These are phyloP conservation scores for Metarhizium album DNA, from an alignment of 2,329 filamentous ascomycete genomes.

Conservation along the genomic window DNA sequence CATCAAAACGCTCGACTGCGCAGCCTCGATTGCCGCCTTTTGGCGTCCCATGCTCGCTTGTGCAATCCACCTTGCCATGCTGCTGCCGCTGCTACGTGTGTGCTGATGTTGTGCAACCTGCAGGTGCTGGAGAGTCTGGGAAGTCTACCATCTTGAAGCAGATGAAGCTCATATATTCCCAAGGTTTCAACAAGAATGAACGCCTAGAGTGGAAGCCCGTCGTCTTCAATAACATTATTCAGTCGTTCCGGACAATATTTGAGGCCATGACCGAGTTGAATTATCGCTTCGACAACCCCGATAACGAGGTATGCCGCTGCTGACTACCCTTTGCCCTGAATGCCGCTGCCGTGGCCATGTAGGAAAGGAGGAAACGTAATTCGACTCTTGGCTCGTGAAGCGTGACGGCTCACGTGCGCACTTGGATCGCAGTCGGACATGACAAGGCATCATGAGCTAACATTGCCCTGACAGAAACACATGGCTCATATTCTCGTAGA, in stretches of 20 bases:
- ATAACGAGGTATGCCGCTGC: conserved; percentile 61
- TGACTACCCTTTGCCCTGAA: background rate
- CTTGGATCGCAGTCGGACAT: no score
- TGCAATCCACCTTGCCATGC: background rate
- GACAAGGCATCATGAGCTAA: background rate
- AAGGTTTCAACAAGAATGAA: conserved; percentile 82
- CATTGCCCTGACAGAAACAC: conserved; percentile 46
- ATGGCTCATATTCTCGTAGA: conserved; percentile 69
- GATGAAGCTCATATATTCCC: conserved; percentile 95
- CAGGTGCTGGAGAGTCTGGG: conserved; percentile 80
- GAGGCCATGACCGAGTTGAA: conserved; percentile 83
- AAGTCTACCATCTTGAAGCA: conserved; percentile 98
- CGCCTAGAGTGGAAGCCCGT: conserved; percentile 90
- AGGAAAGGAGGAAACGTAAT: no score
- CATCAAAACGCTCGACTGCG: background rate
- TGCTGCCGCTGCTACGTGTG: background rate
- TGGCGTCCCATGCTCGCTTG: background rate
- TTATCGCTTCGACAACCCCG: conserved; percentile 66
- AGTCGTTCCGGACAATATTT: conserved; percentile 81
- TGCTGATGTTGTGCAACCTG: conserved; percentile 11
- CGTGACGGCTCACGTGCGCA: no score
- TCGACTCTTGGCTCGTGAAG: no score
- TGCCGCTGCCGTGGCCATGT: no score
- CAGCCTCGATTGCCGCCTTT: background rate
- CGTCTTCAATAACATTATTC: conserved; percentile 89